Conservation (phyloP, 202 grass and related monocot genomes). For the Panicum virgatum region DNA sequence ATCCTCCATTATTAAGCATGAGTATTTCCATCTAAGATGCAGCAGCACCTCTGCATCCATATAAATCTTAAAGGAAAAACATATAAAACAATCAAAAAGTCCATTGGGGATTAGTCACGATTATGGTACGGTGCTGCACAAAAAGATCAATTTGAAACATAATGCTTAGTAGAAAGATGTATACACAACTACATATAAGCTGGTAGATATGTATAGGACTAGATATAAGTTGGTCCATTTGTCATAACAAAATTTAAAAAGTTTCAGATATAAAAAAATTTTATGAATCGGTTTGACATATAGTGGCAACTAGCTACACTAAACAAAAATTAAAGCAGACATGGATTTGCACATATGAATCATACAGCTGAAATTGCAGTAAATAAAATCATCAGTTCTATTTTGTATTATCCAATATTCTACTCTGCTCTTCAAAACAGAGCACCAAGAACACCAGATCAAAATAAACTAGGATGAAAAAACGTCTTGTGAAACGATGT, state of each 20-base stretch:
- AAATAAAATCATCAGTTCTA: too few relatives aligned
- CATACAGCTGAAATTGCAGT: too few relatives aligned
- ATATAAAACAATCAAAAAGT: neutral
- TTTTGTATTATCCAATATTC: too few relatives aligned
- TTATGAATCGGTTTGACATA: neutral
- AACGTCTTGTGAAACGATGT: too few relatives aligned
- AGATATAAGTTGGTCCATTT: neutral
- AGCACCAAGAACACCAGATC: too few relatives aligned
- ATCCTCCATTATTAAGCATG: neutral
- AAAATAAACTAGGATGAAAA: too few relatives aligned
- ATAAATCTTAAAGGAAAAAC: neutral
- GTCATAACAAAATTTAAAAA: neutral
- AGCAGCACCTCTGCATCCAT: neutral
- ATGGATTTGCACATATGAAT: neutral
- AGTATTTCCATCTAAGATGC: neutral
- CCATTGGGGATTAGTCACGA: neutral
- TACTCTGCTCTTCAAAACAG: too few relatives aligned
- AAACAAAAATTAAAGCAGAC: neutral
- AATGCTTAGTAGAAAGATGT: neutral
- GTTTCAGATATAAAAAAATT: neutral
- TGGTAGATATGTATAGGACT: neutral
- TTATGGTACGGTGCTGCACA: neutral
- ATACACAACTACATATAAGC: neutral
- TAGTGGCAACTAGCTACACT: neutral
- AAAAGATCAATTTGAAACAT: neutral